Evolutionary conservation across 495 filamentous ascomycete species (phyloP), one percentile per base, ranked within the genome.

Genomic region (Ascodesmis nigricans): DNA sequence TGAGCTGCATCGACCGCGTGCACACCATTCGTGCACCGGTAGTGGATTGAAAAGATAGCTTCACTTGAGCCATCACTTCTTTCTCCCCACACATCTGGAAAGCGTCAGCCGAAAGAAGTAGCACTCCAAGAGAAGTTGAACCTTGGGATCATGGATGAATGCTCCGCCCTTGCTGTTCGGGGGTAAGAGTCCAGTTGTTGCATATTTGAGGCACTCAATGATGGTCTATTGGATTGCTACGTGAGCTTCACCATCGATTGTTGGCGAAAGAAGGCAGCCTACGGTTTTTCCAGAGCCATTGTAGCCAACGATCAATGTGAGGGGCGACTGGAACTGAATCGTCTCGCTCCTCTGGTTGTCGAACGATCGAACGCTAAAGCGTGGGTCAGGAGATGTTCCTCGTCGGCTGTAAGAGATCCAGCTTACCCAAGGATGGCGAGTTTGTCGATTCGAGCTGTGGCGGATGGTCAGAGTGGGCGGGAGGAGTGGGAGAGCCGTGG

Each of bases 131-230:
- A n/a, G 20, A 19, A 7, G 26, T 35, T 49, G 30, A 55, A 78
- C 65, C 59, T 81, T 84, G 6, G 90, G 87, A 43, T 97, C 87
- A 53, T 95, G 83, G 35, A 97, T 81, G 52, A 95, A 97, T 31
- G 90, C 84, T 19, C 84, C 87, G 23, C 79, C 76, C 50, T 75
- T 81, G 61, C 75, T 87, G 59, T 92, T 92, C 18, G 83, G 82
- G 16, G 87, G 87, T 1, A 91, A 64, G 40, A 91, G 75, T 33
- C 87, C 87, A 8, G 82, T 93, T 21, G 90, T 92, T 28, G 76
- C 83, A 74, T 91, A 97, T 52, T 93, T 93, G 45, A 97, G 80
- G 51, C 87, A 92, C 54, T 97, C 87, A 57, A 97, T 95, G 53
- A 97, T 91, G 29, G 90, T 95, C 67, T 74, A 43, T 6, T n/a